Base-by-base conservation (phyloP, 495 filamentous ascomycete genomes). In the Neurospora hispaniola region DNA sequence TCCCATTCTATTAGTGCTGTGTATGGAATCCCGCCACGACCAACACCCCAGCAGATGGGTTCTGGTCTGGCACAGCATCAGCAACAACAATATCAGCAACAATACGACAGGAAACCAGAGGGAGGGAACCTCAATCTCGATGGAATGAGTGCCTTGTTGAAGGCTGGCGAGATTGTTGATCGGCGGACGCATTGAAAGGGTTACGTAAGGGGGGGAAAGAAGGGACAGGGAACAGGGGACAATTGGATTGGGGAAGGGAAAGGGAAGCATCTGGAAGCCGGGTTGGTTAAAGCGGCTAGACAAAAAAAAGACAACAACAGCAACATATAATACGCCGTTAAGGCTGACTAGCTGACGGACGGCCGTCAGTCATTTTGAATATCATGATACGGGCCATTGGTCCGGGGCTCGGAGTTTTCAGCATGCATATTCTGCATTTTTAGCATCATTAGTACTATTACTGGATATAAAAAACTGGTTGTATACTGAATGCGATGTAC, bases 141-240 rank as follows among this genome's bases (percentile, higher is more conserved):
- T 62, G 84, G 84, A 2, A 85, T 88, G 76, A 87, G 81, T 73
- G 87, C 87, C 18, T 76, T 88, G n/a, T 76, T 88, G 3, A 82
- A 78, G 69, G 86, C 86, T 4, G 85, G 86, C 48, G 86, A 88
- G 72, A 87, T 88, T 69, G 85, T 88, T 42, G 82, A 86, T 70
- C 82, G 83, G n/a, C 81, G 83, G 41, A 54, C 71, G 5, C 78
- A 75, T 39, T 78, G 43, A 71, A 44, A 18, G n/a, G 10, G 70
- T 68, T 46, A 70, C 66, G 68, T 73, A 68, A 44, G 66, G 66
- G 71, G 71, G 62, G 23, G 1, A 23, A 73, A 69, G 71, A 68
- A 73, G 71, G 66, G 70, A 46, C 72, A 66, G 73, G 71, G 72
- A 70, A 70, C 59, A 72, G 62, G 73, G 71, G 70, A 70, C 38